A percentile compares a stretch with the other conserved stretches of the same genome.
Conservation (phyloP, 2,329 filamentous ascomycete species). For the Zasmidium angulare region DNA sequence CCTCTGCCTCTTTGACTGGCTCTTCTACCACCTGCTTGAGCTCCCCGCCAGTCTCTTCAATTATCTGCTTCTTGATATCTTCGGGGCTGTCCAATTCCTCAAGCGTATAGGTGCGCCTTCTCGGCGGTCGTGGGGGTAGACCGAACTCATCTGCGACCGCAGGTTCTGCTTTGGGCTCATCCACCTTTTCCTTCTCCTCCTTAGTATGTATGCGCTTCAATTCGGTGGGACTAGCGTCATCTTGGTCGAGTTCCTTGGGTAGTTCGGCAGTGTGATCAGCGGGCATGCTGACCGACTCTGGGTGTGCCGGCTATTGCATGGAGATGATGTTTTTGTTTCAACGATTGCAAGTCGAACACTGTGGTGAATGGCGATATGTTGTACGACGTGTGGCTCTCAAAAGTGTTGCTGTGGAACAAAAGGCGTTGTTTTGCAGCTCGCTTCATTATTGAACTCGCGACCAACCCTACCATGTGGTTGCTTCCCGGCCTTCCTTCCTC, state of each 20-base stretch:
- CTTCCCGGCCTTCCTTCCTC: too few species aligned
- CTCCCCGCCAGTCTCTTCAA: slow-evolving; percentile 23
- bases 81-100: slow-evolving; percentile 28
- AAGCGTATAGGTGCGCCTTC: slow-evolving; percentile 29
- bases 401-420: background rate
- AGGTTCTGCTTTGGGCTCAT: slow-evolving; percentile 26
- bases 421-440: slow-evolving; percentile 1
- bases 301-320: background rate
- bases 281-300: slow-evolving; percentile 15
- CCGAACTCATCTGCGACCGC: slow-evolving; percentile 40
- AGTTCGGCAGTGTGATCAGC: slow-evolving; percentile 9
- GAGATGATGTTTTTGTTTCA: background rate
- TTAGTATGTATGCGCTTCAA: slow-evolving; percentile 19
- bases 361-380: background rate
- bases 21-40: slow-evolving; percentile 12
- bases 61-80: slow-evolving; percentile 17
- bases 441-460: too few species aligned
- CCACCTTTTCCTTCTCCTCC: slow-evolving; percentile 15
- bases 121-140: slow-evolving; percentile 33
- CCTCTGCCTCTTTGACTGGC: background rate
- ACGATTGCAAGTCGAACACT: background rate
- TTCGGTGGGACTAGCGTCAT: slow-evolving; percentile 2
- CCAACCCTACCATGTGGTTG: too few species aligned
- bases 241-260: background rate
- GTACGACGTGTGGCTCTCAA: background rate